These are phyloP conservation scores for Paramecium pentaurelia DNA, from an alignment of 73 alveolate species.

Conservation along the genomic window DNA sequence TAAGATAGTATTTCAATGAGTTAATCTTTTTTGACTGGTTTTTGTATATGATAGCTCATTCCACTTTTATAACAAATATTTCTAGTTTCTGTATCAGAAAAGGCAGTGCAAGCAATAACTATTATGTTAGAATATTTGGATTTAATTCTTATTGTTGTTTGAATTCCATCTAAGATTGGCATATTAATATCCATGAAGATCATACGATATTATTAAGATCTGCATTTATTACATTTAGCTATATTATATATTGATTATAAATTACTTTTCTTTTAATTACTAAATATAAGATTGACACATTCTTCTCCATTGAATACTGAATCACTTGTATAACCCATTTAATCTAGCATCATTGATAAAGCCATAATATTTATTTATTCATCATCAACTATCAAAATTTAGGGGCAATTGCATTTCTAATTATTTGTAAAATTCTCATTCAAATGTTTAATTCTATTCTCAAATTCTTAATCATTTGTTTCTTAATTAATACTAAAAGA, in stretches of 20 bases:
- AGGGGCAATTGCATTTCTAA: not conserved
- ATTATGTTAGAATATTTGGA: not conserved
- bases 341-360: not conserved
- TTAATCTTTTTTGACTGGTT: conserved; percentile 38
- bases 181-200: conserved; percentile 41
- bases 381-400: conserved; percentile 25
- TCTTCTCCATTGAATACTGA: conserved; percentile 43
- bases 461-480: not conserved
- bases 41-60: not conserved
- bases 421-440: not conserved
- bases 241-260: not conserved
- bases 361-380: conserved; percentile 24
- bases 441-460: not conserved
- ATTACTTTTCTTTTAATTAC: not conserved
- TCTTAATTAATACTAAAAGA: not conserved
- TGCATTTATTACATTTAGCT: conserved; percentile 17
- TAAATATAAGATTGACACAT: not conserved
- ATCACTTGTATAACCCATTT: not conserved
- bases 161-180: conserved; percentile 42
- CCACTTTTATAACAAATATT: not conserved
- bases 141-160: not conserved
- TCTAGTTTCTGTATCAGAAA: not conserved
- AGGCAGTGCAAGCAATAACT: conserved; percentile 38
- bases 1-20: conserved; percentile 19
- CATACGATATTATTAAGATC: not conserved